phyloP scores from a whole-genome alignment of 2,329 filamentous ascomycete species.

The Celoporthe dispersa region DNA sequence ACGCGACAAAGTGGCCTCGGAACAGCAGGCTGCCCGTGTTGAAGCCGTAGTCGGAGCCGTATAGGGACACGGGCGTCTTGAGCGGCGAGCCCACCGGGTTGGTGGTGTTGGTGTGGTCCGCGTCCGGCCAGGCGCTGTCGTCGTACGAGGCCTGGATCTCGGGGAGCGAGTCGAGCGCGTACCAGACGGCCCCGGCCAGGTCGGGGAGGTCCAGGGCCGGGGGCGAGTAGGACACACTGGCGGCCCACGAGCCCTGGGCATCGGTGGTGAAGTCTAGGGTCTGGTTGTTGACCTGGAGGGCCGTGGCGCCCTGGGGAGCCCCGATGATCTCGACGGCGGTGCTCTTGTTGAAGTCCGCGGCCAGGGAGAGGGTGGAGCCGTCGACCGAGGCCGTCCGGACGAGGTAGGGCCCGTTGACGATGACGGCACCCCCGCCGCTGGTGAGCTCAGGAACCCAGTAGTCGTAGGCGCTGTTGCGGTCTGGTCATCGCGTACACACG shows the following conservation, averaged over 20 bases:
- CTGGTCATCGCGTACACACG: neutral
- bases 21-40: constrained; percentile 68
- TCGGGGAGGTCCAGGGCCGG: constrained; percentile 60
- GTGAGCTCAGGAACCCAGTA: constrained; percentile 68
- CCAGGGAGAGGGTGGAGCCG: constrained; percentile 61
- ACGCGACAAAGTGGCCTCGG: constrained; percentile 66
- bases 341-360: constrained; percentile 74
- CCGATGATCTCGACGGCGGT: constrained; percentile 71
- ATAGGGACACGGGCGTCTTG: constrained; percentile 66
- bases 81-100: constrained; percentile 64
- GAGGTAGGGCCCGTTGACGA: constrained; percentile 68
- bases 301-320: constrained; percentile 53
- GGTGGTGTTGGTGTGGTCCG: constrained; percentile 57
- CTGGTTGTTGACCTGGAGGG: constrained; percentile 48
- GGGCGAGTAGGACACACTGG: constrained; percentile 48
- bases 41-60: constrained; percentile 72
- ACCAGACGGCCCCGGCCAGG: constrained; percentile 66
- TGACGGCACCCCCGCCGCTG: constrained; percentile 37
- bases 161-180: constrained; percentile 71
- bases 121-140: constrained; percentile 68
- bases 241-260: constrained; percentile 53
- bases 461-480: constrained; percentile 65
- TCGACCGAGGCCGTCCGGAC: constrained; percentile 62
- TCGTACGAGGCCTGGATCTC: constrained; percentile 69
- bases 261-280: constrained; percentile 47